Evolutionary conservation across 345 rosid species (phyloP), one percentile per base, ranked within the genome.

Genomic region (Toxicodendron radicans): DNA sequence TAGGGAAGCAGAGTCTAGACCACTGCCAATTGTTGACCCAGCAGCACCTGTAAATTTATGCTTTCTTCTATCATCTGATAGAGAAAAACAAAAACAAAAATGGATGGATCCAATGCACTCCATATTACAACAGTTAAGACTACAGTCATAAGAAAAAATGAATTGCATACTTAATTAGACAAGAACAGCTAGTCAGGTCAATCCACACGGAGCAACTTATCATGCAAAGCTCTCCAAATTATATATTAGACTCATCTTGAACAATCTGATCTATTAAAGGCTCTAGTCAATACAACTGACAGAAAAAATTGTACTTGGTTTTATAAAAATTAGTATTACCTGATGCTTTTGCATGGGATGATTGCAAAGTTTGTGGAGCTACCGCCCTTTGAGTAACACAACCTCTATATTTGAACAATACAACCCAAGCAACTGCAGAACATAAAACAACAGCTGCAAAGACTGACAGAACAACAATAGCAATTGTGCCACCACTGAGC

Each of bases 381-480:
- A 88, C 70, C 30, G 63, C 75, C 64, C 80, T 70, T 79, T 74
- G 89, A 75, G 83, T 64, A 72, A 41, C 73, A 16, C 23, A 76
- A 1, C 65, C 84, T 72, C 88, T 81, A 65, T 72, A 85, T 79
- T 80, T 89, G 74, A 79, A 78, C 77, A 90, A 68, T 75, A 90
- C 83, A 63, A 88, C 72, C 96, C 97, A 90, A 74, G 83, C 78
- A 57, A 84, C 68, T 32, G 84, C 88, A 32, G 87, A 90, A 82
- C 91, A 87, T 49, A 89, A 75, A 71, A 87, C 74, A 30, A 90
- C 46, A 61, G 86, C 89, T 73, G 87, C 93, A 78, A 85, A 79
- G 14, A 84, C 84, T 0, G 98, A 93, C 75, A 95, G 79, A 57
- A 85, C 89, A 78, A 93, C 84, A 77, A 95, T 83, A 66, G 90